These are phyloP conservation scores for Eucalyptus erythrocorys DNA, from an alignment of 345 rosid species.

Conservation along the genomic window DNA sequence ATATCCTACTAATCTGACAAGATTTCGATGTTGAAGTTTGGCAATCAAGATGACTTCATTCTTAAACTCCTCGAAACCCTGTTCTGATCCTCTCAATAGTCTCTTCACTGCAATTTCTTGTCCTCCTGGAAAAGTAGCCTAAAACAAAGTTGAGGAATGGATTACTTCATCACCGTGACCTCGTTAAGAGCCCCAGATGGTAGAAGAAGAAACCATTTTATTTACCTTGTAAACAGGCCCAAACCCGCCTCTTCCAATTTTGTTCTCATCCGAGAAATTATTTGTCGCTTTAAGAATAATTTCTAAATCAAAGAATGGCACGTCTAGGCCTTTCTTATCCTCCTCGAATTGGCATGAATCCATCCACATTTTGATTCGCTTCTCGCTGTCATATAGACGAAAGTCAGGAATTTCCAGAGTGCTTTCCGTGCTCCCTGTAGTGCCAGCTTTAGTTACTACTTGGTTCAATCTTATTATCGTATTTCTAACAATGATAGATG, in stretches of 20 bases:
- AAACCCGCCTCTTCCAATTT: slow-evolving; percentile 50
- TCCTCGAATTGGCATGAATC: slow-evolving; percentile 4
- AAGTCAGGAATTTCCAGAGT: background rate
- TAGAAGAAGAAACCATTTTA: background rate
- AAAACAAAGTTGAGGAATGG: background rate
- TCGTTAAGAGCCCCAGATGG: background rate
- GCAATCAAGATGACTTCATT: slow-evolving; percentile 44
- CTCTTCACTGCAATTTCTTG: slow-evolving; percentile 54
- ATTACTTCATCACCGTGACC: background rate
- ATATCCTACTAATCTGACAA: slow-evolving; percentile 43
- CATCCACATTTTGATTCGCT: slow-evolving; percentile 14
- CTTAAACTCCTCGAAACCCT: slow-evolving; percentile 51
- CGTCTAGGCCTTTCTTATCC: slow-evolving; percentile 26
- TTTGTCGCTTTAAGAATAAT: slow-evolving; percentile 32
- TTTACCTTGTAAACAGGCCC: slow-evolving; percentile 55
- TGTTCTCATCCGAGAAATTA: slow-evolving; percentile 31
- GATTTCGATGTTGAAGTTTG: slow-evolving; percentile 50
- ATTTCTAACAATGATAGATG: background rate
- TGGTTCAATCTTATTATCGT: background rate
- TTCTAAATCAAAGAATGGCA: slow-evolving; percentile 26
- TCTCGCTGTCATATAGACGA: slow-evolving; percentile 13
- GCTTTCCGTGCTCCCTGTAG: slow-evolving; percentile 2
- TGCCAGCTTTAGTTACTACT: background rate
- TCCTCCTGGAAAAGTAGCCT: slow-evolving; percentile 41
- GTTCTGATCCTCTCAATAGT: slow-evolving; percentile 37